Evolutionary conservation across 495 filamentous ascomycete species (phyloP).

Genomic region (Thozetella sp.): DNA sequence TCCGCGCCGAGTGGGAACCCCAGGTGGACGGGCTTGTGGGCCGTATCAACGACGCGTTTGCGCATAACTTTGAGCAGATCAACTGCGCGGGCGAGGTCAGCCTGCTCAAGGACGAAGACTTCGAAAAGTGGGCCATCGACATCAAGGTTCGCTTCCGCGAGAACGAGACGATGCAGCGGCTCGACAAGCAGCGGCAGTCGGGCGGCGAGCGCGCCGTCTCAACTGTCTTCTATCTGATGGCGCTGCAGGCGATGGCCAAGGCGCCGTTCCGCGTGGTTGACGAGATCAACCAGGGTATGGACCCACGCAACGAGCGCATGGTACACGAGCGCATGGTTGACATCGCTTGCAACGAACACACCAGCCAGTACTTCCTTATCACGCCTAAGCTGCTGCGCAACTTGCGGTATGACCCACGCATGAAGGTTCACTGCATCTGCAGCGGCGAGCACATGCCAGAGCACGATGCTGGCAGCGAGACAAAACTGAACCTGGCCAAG

Average conservation of each 20-base stretch:
- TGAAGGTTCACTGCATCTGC: slow-evolving; percentile 92
- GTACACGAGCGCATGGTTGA: slow-evolving; percentile 96
- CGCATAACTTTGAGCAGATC: slow-evolving; percentile 88
- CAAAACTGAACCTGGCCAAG: slow-evolving; percentile 57
- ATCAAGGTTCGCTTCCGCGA: slow-evolving; percentile 94
- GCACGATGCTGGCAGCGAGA: slow-evolving; percentile 50
- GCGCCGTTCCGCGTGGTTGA: slow-evolving; percentile 99
- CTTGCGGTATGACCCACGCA: slow-evolving; percentile 81
- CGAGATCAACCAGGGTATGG: slow-evolving; percentile 99
- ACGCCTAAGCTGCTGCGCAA: slow-evolving; percentile 93
- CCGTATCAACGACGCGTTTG: slow-evolving; percentile 87
- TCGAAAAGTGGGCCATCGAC: slow-evolving; percentile 90
- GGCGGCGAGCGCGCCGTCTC: slow-evolving; percentile 95
- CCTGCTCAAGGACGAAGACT: slow-evolving; percentile 81
- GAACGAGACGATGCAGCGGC: slow-evolving; percentile 77
- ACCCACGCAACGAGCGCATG: slow-evolving; percentile 96
- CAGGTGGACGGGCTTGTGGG: slow-evolving; percentile 73
- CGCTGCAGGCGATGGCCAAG: slow-evolving; percentile 89
- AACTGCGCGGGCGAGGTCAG: slow-evolving; percentile 92
- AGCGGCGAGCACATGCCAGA: slow-evolving; percentile 88
- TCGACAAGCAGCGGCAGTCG: slow-evolving; percentile 91
- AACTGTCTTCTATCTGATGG: slow-evolving; percentile 99
- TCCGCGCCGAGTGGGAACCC: slow-evolving; percentile 78
- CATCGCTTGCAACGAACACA: slow-evolving; percentile 80
- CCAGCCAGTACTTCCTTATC: slow-evolving; percentile 87